Conservation (phyloP, 495 filamentous ascomycete genomes). For the Annulohypoxylon stygium region DNA sequence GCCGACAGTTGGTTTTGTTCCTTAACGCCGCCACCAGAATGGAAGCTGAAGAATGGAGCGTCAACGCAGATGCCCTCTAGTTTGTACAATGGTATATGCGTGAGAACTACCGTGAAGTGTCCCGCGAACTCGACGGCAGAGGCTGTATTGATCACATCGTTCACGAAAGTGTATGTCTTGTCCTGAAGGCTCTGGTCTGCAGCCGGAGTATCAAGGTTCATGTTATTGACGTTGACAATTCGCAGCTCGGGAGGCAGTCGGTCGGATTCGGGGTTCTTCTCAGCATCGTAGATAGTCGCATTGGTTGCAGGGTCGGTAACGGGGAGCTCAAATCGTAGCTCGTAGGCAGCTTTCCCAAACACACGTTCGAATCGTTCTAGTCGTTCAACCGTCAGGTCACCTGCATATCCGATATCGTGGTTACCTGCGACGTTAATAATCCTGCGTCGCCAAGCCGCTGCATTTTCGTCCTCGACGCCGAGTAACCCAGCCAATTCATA, state of each 20-base stretch:
- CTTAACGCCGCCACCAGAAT: constrained; percentile 76
- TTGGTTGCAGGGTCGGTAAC: constrained; percentile 48
- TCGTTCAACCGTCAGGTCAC: constrained; percentile 79
- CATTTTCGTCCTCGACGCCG: constrained; percentile 53
- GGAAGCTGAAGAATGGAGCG: constrained; percentile 81
- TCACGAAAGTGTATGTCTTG: constrained; percentile 81
- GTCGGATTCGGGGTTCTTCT: constrained; percentile 53
- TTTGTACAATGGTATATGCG: constrained; percentile 93
- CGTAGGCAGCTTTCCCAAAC: constrained; percentile 92
- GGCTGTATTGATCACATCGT: constrained; percentile 74
- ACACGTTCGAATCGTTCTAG: constrained; percentile 81
- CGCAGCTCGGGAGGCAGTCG: constrained; percentile 73
- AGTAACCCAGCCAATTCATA: constrained; percentile 67
- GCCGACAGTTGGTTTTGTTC: constrained; percentile 93
- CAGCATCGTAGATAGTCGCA: constrained; percentile 53
- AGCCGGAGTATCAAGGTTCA: constrained; percentile 91
- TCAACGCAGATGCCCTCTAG: constrained; percentile 85
- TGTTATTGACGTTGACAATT: constrained; percentile 86
- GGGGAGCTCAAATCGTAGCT: constrained; percentile 77
- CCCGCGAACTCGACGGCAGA: constrained; percentile 73
- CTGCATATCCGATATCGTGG: constrained; percentile 96
- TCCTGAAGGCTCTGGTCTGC: constrained; percentile 72
- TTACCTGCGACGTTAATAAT: constrained; percentile 94
- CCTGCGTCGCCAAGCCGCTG: constrained; percentile 74
- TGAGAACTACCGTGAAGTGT: constrained; percentile 84